These are phyloP conservation scores for Pinus taeda DNA, from an alignment of 75 land plant species.

Conservation along the genomic window DNA sequence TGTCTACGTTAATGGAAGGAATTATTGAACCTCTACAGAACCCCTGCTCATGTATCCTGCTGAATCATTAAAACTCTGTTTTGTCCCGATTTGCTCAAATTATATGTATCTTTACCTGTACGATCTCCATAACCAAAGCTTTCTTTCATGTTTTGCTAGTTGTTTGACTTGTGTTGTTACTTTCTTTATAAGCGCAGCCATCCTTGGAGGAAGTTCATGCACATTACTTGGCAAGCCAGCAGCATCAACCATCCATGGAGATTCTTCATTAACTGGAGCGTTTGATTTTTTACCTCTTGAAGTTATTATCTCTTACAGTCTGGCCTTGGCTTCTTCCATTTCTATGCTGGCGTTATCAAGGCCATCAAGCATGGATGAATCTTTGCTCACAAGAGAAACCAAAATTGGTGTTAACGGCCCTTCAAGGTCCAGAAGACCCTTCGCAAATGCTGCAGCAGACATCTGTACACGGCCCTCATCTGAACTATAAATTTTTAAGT, in stretches of 20 bases:
- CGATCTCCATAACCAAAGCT: slow-evolving; percentile 64
- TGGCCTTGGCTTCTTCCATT: slow-evolving; percentile 97
- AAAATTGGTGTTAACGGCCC: slow-evolving; percentile 94
- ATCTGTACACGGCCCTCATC: slow-evolving; percentile 99
- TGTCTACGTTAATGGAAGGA: too few species aligned
- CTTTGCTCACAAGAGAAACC: slow-evolving; percentile 99
- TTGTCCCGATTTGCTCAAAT: too few species aligned
- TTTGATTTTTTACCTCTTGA: slow-evolving; percentile 24
- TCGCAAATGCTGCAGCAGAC: slow-evolving; percentile 99
- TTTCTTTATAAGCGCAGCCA: slow-evolving; percentile 76
- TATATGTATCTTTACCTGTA: too few species aligned
- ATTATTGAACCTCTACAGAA: too few species aligned
- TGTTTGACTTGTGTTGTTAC: slow-evolving; percentile 89
- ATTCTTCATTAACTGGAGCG: slow-evolving; percentile 41
- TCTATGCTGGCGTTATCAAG: slow-evolving; percentile 92
- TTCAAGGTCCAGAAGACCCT: slow-evolving; percentile 96
- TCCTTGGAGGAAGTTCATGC: slow-evolving; percentile 63
- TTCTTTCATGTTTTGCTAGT: slow-evolving; percentile 89
- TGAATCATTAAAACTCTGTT: too few species aligned
- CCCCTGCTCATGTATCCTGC: too few species aligned
- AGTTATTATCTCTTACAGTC: slow-evolving; percentile 79
- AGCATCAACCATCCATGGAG: slow-evolving; percentile 97
- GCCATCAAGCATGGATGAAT: too few species aligned
- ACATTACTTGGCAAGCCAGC: slow-evolving; percentile 88
- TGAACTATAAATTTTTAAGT: slow-evolving; percentile 97